These are phyloP conservation scores for Pyrenophora teres DNA, from an alignment of 2,329 filamentous ascomycete genomes.

Conservation along the genomic window DNA sequence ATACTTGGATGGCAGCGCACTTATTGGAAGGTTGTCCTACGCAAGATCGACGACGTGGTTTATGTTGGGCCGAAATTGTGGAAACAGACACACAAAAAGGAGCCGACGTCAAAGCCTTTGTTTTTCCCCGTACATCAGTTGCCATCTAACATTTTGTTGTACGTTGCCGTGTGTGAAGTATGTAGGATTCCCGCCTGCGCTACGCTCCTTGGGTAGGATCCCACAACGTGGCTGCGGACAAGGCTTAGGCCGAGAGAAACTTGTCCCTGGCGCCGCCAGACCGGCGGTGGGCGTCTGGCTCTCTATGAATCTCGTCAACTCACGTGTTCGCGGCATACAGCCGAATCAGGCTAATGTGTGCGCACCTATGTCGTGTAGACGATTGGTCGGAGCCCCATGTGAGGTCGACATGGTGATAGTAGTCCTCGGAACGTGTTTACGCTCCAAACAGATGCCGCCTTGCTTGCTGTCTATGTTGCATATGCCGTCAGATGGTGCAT, in stretches of 20 bases:
- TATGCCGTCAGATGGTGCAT: constrained; percentile 11
- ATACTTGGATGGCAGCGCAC: constrained; percentile 18
- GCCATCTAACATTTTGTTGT: constrained; percentile 5
- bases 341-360: constrained; percentile 19
- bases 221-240: constrained; percentile 12
- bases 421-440: neutral
- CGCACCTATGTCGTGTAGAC: neutral
- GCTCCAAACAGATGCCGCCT: neutral
- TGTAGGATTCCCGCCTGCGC: constrained; percentile 9
- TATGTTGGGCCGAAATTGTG: neutral
- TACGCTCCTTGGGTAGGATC: constrained; percentile 14
- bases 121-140: constrained; percentile 6
- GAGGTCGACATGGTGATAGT: neutral
- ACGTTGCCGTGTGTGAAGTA: constrained; percentile 15
- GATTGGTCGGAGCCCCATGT: constrained; percentile 8
- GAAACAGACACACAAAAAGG: neutral
- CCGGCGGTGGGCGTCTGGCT: constrained; percentile 17
- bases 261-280: constrained; percentile 11
- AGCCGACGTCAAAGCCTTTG: constrained; percentile 1
- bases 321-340: constrained; percentile 31
- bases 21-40: neutral
- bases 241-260: constrained; percentile 17
- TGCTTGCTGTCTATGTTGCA: neutral
- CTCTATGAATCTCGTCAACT: constrained; percentile 9
- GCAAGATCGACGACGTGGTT: neutral